phyloP scores from a whole-genome alignment of 2,329 filamentous ascomycete species.

The Talaromyces sp. region DNA sequence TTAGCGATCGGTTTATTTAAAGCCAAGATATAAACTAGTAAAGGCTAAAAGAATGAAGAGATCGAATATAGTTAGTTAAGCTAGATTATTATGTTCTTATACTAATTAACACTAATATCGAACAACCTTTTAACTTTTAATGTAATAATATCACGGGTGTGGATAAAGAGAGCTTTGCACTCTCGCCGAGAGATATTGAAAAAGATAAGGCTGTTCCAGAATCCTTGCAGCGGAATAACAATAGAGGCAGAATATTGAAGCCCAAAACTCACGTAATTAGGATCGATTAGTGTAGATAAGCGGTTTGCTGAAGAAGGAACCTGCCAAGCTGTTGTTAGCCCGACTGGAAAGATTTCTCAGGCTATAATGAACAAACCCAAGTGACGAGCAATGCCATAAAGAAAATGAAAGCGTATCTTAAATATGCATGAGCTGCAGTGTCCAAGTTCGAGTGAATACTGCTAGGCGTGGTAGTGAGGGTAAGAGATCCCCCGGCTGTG shows the following conservation, averaged over 20 bases:
- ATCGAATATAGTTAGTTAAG: not conserved
- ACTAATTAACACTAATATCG: not conserved
- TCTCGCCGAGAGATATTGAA: conserved; percentile 12
- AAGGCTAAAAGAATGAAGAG: too few relatives aligned
- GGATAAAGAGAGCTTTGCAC: not conserved
- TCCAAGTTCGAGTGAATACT: conserved; percentile 3
- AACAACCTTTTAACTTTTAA: not conserved
- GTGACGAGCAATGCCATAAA: conserved; percentile 37
- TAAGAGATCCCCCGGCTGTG: conserved; percentile 6
- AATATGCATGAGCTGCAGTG: conserved; percentile 31
- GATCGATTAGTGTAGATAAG: conserved; percentile 62
- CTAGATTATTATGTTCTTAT: not conserved
- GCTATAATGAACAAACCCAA: conserved; percentile 23
- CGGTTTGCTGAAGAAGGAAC: conserved; percentile 71
- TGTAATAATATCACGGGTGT: not conserved
- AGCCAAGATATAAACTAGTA: too few relatives aligned
- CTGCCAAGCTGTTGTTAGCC: conserved; percentile 13
- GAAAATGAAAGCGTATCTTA: conserved; percentile 35
- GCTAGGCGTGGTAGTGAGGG: not conserved
- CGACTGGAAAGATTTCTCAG: not conserved
- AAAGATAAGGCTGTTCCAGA: conserved; percentile 78
- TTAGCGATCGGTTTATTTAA: too few relatives aligned
- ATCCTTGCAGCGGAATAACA: conserved; percentile 73
- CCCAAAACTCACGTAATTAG: conserved; percentile 46
- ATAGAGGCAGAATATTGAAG: conserved; percentile 66